Evolutionary conservation across 2,329 filamentous ascomycete species (phyloP).

Genomic region (Colletotrichum cuscutae): DNA sequence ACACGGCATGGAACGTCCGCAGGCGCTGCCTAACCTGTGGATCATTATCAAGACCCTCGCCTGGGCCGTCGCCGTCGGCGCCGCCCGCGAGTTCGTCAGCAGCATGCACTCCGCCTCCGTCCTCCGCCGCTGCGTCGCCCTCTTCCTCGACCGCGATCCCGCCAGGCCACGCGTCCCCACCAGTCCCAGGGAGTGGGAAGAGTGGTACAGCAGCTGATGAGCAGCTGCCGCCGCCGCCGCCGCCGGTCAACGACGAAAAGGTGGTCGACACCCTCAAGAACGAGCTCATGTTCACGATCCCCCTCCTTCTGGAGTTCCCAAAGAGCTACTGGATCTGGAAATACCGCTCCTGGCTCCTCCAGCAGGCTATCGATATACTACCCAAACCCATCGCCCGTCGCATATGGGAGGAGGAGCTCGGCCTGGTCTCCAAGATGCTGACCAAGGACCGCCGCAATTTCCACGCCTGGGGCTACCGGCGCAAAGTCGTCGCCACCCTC

Average conservation of each 20-base stretch:
- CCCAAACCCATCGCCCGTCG: constrained; percentile 63
- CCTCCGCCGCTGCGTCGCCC: constrained; percentile 67
- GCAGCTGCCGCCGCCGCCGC: no score
- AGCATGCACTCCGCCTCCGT: constrained; percentile 69
- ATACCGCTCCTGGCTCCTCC: constrained; percentile 86
- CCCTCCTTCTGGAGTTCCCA: constrained; percentile 84
- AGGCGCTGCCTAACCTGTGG: constrained; percentile 74
- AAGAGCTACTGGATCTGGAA: constrained; percentile 99
- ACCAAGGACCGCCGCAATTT: constrained; percentile 89
- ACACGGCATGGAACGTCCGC: constrained; percentile 91
- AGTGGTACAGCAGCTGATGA: constrained; percentile 64
- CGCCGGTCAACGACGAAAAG: constrained; percentile 40
- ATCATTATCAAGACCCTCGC: constrained; percentile 64
- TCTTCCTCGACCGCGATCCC: constrained; percentile 64
- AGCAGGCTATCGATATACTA: constrained; percentile 75
- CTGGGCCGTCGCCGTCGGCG: constrained; percentile 64
- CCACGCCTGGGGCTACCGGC: constrained; percentile 94
- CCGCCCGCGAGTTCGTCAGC: constrained; percentile 64
- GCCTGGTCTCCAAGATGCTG: constrained; percentile 88
- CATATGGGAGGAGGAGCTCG: constrained; percentile 88
- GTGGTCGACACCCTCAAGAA: constrained; percentile 56
- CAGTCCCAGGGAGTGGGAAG: constrained; percentile 53
- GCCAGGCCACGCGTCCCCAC: constrained; percentile 57
- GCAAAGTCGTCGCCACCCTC: constrained; percentile 79
- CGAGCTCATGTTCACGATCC: constrained; percentile 86